These are phyloP conservation scores for Ustulina deusta DNA, from an alignment of 2,329 filamentous ascomycete species.

Conservation along the genomic window DNA sequence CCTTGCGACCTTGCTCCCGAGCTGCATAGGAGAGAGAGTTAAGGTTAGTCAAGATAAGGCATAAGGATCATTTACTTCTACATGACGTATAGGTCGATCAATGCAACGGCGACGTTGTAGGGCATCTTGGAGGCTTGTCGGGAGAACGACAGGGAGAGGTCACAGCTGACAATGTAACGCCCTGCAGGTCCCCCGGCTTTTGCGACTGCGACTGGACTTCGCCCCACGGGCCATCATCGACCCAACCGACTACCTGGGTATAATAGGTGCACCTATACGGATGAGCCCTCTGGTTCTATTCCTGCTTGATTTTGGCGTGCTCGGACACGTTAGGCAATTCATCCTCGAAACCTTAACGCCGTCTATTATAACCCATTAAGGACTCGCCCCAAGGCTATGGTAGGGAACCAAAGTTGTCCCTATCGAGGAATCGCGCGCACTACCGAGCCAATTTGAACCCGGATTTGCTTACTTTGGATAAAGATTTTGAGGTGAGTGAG, in stretches of 20 bases:
- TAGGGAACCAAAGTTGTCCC: background rate
- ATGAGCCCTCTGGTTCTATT: conserved; percentile 17
- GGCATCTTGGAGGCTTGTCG: conserved; percentile 14
- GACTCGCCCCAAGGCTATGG: conserved; percentile 10
- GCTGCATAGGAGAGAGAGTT: conserved; percentile 9
- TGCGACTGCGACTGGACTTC: conserved; percentile 26
- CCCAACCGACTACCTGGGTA: conserved; percentile 26
- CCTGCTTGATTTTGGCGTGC: conserved; percentile 26
- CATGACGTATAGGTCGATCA: too few species aligned
- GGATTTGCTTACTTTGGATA: background rate
- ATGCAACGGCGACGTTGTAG: conserved; percentile 28
- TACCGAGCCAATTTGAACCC: conserved; percentile 28
- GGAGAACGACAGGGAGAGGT: conserved; percentile 26
- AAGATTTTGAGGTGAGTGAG: conserved; percentile 28
- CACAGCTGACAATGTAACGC: conserved; percentile 41
- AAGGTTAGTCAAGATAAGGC: conserved; percentile 33
- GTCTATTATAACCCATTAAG: conserved; percentile 16
- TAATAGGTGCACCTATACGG: conserved; percentile 32
- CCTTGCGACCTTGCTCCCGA: conserved; percentile 14
- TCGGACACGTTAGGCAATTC: conserved; percentile 14
- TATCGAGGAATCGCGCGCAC: conserved; percentile 11
- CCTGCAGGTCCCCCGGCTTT: conserved; percentile 37
- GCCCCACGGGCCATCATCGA: conserved; percentile 26
- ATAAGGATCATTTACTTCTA: conserved; percentile 17
- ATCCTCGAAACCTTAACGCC: conserved; percentile 12